Conservation (phyloP, 2,329 filamentous ascomycete genomes). For the Exophiala sideris region DNA sequence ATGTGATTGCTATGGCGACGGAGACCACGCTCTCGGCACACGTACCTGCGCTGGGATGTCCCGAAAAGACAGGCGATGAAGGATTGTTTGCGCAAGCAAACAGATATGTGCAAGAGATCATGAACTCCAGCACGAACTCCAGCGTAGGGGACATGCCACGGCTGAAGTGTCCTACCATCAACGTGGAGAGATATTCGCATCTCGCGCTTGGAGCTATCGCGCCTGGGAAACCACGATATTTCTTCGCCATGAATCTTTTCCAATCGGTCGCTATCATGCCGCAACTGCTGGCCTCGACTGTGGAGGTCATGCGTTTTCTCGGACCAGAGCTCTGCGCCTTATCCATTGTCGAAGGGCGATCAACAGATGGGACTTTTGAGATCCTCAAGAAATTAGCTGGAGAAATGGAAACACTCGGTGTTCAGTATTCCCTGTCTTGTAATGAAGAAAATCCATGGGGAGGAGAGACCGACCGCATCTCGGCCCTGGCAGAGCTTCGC, state of each 20-base stretch:
- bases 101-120: no score
- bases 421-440: constrained; percentile 26
- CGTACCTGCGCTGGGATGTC: no score
- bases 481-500: constrained; percentile 49
- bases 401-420: constrained; percentile 36
- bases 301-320: constrained; percentile 51
- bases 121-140: no score
- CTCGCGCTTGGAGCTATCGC: no score
- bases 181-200: no score
- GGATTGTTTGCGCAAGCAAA: no score
- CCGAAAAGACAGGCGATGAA: no score
- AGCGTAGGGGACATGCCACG: no score
- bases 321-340: constrained; percentile 52
- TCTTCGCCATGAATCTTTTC: constrained; percentile 54
- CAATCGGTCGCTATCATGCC: constrained; percentile 47
- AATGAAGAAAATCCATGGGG: constrained; percentile 44
- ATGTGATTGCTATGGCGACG: no score
- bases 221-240: constrained; percentile 34
- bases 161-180: no score
- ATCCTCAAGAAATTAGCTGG: constrained; percentile 44
- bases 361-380: constrained; percentile 53
- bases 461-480: constrained; percentile 43
- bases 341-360: constrained; percentile 57
- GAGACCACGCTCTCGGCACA: no score
- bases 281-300: constrained; percentile 50